Conservation (phyloP, 805 yeast species). For the Ogataea thermomethanolica region DNA sequence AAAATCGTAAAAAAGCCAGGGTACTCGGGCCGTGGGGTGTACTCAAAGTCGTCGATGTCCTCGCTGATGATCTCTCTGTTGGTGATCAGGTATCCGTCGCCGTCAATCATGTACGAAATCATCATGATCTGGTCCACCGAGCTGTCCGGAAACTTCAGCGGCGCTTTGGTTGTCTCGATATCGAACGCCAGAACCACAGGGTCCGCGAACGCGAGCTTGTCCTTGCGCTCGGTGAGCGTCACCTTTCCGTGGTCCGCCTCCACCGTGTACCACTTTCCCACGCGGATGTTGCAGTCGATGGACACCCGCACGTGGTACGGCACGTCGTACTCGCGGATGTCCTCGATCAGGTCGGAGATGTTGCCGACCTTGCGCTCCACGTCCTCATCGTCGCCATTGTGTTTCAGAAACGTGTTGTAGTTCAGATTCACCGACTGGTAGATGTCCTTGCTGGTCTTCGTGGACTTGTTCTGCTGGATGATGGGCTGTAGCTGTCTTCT, state of each 20-base stretch:
- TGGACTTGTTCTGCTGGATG: constrained; percentile 60
- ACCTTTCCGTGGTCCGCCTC: constrained; percentile 57
- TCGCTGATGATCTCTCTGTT: constrained; percentile 91
- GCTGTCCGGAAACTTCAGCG: constrained; percentile 92
- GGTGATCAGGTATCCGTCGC: constrained; percentile 91
- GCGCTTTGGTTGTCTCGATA: constrained; percentile 96
- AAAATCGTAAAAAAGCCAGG: constrained; percentile 87
- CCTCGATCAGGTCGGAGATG: constrained; percentile 66
- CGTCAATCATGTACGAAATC: constrained; percentile 99
- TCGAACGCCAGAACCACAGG: constrained; percentile 96
- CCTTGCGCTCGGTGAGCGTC: constrained; percentile 55
- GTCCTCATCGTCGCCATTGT: constrained; percentile 25
- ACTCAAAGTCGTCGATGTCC: constrained; percentile 95
- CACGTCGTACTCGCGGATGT: constrained; percentile 90
- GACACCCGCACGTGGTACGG: constrained; percentile 95
- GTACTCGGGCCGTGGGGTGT: constrained; percentile 95
- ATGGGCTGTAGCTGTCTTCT: constrained; percentile 68
- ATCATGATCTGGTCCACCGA: constrained; percentile 92
- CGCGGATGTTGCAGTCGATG: constrained; percentile 83
- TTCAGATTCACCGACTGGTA: constrained; percentile 54
- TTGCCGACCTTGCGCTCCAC: constrained; percentile 35
- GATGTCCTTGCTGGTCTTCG: constrained; percentile 60
- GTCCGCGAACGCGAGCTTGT: constrained; percentile 90
- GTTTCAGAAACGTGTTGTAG: constrained; percentile 30
- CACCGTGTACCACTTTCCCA: constrained; percentile 94